These are phyloP conservation scores for Tulasnella sp. DNA, from an alignment of 768 basidiomycete genomes.

Conservation along the genomic window DNA sequence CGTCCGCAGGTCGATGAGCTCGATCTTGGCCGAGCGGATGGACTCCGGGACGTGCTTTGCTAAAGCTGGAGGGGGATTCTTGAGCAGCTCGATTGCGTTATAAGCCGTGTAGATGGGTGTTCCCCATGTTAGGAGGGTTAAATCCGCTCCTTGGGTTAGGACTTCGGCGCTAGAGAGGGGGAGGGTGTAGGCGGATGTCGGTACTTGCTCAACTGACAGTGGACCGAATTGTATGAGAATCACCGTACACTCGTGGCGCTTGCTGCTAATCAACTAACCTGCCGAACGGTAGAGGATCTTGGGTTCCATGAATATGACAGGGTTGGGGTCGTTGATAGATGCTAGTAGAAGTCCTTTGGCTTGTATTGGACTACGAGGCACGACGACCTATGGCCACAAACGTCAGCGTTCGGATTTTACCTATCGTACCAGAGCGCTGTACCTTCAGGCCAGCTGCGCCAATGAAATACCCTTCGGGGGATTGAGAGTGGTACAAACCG, in stretches of 20 bases:
- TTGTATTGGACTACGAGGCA: slow-evolving; percentile 88
- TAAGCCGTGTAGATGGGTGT: slow-evolving; percentile 87
- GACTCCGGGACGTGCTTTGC: slow-evolving; percentile 52
- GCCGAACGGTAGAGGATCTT: slow-evolving; percentile 88
- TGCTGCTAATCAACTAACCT: slow-evolving; percentile 32
- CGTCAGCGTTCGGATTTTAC: not conserved
- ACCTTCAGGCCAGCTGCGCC: slow-evolving; percentile 86
- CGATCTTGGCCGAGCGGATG: slow-evolving; percentile 58
- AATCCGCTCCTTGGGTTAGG: slow-evolving; percentile 59
- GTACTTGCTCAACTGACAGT: slow-evolving; percentile 80
- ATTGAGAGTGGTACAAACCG: slow-evolving; percentile 88
- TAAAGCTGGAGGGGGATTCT: slow-evolving; percentile 51
- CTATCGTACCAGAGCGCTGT: not conserved
- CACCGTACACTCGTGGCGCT: not conserved
- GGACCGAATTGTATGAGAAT: not conserved
- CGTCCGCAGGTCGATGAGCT: slow-evolving; percentile 83
- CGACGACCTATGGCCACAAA: slow-evolving; percentile 43
- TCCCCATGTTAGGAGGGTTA: slow-evolving; percentile 91
- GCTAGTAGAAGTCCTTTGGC: slow-evolving; percentile 85
- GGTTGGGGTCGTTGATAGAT: slow-evolving; percentile 86
- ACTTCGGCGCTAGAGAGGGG: slow-evolving; percentile 74
- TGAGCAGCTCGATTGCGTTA: slow-evolving; percentile 63
- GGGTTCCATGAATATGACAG: slow-evolving; percentile 92
- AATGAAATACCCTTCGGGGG: slow-evolving; percentile 90
- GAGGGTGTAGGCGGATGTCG: slow-evolving; percentile 74